Evolutionary conservation across 1,284 basidiomycete genomes (phyloP).

Genomic region (Mycosarcoma maydis): DNA sequence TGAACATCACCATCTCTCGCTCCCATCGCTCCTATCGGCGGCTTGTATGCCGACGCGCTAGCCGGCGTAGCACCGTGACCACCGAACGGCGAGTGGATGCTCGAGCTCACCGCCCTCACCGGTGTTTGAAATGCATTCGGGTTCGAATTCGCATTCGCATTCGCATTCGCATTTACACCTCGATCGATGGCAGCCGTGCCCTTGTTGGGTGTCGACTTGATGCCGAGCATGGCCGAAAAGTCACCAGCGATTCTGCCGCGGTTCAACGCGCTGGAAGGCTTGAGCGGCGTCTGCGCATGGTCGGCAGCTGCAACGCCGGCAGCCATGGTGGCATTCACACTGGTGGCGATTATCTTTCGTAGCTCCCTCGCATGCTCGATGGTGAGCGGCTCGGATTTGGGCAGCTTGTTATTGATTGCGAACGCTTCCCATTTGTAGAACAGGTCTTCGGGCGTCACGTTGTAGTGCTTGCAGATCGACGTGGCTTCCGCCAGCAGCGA

Average conservation of each 20-base stretch:
- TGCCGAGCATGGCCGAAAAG: conserved; percentile 21
- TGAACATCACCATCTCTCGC: conserved; percentile 6
- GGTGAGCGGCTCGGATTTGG: conserved; percentile 32
- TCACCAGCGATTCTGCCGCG: conserved; percentile 26
- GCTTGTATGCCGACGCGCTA: conserved; percentile 36
- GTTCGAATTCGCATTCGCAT: too few species aligned
- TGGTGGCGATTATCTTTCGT: conserved; percentile 37
- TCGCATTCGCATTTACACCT: too few species aligned
- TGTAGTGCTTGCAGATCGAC: conserved; percentile 46
- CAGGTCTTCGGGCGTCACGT: conserved; percentile 46
- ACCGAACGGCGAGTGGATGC: conserved; percentile 17
- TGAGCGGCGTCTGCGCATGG: conserved; percentile 14
- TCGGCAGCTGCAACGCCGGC: background rate
- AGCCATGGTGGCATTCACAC: conserved; percentile 17
- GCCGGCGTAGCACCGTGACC: conserved; percentile 24
- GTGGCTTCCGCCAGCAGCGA: conserved; percentile 39
- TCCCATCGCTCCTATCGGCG: background rate
- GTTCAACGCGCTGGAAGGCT: conserved; percentile 35
- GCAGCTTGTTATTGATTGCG: conserved; percentile 39
- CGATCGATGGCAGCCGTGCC: background rate
- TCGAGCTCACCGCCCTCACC: background rate
- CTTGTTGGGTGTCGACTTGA: conserved; percentile 30
- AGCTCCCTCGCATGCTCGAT: conserved; percentile 48
- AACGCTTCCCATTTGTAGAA: conserved; percentile 61
- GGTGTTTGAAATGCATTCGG: conserved; percentile 30